Evolutionary conservation across 1,284 basidiomycete genomes (phyloP).

Genomic region (Ganoderma boninense): DNA sequence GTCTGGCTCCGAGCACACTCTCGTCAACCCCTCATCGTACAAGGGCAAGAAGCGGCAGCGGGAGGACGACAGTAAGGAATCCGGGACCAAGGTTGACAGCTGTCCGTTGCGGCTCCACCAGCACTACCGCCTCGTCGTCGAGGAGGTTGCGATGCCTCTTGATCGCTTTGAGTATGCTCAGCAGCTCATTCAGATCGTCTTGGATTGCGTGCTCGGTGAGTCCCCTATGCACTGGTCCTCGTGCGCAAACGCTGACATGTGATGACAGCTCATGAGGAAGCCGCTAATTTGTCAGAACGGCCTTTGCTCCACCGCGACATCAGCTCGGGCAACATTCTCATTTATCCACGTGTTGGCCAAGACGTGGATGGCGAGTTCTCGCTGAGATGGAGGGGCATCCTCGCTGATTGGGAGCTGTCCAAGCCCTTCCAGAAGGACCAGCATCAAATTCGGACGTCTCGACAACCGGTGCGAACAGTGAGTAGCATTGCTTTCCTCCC

Average conservation of each 20-base stretch:
- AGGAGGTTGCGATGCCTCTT: conserved; percentile 7
- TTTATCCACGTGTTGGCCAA: background rate
- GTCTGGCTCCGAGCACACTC: background rate
- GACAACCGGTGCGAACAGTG: conserved; percentile 1
- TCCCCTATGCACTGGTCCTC: background rate
- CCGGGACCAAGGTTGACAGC: background rate
- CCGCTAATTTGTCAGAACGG: background rate
- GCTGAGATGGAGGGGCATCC: background rate
- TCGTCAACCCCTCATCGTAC: background rate
- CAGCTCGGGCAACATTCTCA: conserved; percentile 10
- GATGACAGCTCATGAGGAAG: background rate
- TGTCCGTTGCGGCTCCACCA: background rate
- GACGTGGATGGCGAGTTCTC: background rate
- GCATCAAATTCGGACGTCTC: background rate
- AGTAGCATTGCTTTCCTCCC: background rate
- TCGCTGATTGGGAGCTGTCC: conserved; percentile 13
- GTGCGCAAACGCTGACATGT: background rate
- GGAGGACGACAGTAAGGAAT: background rate
- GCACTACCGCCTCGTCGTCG: conserved; percentile 13
- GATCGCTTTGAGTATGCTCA: background rate
- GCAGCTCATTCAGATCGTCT: conserved; percentile 1
- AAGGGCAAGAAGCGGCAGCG: background rate
- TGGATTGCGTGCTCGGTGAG: conserved; percentile 12
- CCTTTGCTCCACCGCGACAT: conserved; percentile 3
- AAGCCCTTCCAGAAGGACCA: background rate